phyloP scores from a whole-genome alignment of 768 basidiomycete genomes.

The Lyophyllum atratum region DNA sequence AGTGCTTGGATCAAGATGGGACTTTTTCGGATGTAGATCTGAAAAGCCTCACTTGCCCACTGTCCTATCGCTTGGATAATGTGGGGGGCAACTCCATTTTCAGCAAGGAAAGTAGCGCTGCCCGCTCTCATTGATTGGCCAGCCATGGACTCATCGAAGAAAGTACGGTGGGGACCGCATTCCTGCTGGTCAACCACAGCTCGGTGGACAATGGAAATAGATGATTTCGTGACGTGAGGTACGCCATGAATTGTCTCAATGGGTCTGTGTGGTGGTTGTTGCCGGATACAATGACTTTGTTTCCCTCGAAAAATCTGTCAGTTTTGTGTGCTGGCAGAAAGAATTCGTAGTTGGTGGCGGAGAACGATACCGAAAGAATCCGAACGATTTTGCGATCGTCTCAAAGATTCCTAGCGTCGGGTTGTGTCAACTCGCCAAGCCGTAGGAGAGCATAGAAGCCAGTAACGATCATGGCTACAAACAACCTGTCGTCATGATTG shows the following conservation, averaged over 20 bases:
- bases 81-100: constrained; percentile 12
- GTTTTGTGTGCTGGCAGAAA: constrained; percentile 22
- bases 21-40: constrained; percentile 15
- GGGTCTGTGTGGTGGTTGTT: not conserved
- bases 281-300: constrained; percentile 11
- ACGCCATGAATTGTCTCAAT: not conserved
- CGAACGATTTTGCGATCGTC: constrained; percentile 1
- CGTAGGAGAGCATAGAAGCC: constrained; percentile 14
- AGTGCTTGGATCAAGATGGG: constrained; percentile 13
- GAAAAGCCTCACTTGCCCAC: not conserved
- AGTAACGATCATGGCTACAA: not conserved
- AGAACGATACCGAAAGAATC: not conserved
- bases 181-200: constrained; percentile 16
- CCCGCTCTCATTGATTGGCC: constrained; percentile 23
- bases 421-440: constrained; percentile 17
- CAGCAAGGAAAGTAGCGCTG: constrained; percentile 35
- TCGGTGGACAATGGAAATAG: not conserved
- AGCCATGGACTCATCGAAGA: not conserved
- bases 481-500: constrained; percentile 1
- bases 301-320: constrained; percentile 21
- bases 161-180: not conserved
- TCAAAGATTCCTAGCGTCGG: constrained; percentile 12
- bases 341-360: not conserved
- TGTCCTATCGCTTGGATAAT: not conserved
- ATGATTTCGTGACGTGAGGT: not conserved